Evolutionary conservation across 1,139 yeast genomes (phyloP), one percentile per base, ranked within the genome.

Genomic region (Magnusiomyces starmeri): DNA sequence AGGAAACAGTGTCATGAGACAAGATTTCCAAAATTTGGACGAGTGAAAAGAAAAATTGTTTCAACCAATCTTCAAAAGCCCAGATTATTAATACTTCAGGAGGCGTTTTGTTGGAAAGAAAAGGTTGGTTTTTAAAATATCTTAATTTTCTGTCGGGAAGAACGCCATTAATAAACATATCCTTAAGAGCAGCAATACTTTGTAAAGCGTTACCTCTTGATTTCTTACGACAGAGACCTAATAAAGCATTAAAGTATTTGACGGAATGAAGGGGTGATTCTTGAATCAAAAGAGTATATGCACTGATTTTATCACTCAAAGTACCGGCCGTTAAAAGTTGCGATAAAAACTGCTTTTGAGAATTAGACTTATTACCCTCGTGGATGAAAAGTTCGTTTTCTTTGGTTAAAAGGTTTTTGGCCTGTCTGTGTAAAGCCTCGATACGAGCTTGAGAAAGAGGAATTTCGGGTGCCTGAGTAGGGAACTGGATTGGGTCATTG

Each of bases 321-420:
- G 99, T 92, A 85, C 99, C 99, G 58, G 83, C 85, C 6, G 90
- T 76, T 63, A 92, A 77, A 59, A 92, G 84, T 69, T 92, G 95
- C 1, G 92, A 78, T 77, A 90, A 82, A 67, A 90, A 90, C 76
- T 85, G 85, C 67, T 81, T 83, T 68, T 90, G 96, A 2, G 96
- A 85, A 34, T 86, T 79, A 48, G 89, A 82, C 59, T 85, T 79
- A 40, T 88, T 78, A 65, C 87, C 85, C 65, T 87, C 96, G 56
- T 82, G 82, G 56, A 79, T 77, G 65, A 85, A 92, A 1, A 75
- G 65, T 56, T 79, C 76, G 65, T 88, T 89, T 57, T 92, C 98
- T 27, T 72, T 71, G 48, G 84, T 85, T 27, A 88, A 71, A 25
- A 83, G 71, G 42, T 70, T 73, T 62, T 83, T 76, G 39, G 95